Percentiles rank a stretch among this genome's conserved stretches.
Conservation (phyloP, 129 eudicot genomes). For the sunflower (Helianthus annuus) region HanXRQr2.0-SUNRISE NC_035441.2:104664359-104664858, state of each 20-base stretch:
- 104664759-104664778: background rate
- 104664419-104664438: background rate
- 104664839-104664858: too few species aligned
- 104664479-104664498: constrained; percentile 12
- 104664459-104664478: constrained; percentile 8
- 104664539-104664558: constrained; percentile 33
- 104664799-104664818: background rate
- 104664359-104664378: background rate
- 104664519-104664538: constrained; percentile 9
- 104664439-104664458: constrained; percentile 3
- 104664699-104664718: background rate
- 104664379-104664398: background rate
- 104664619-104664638: background rate
- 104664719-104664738: background rate
- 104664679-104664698: constrained; percentile 38
- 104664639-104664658: constrained; percentile 1
- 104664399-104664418: background rate
- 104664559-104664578: constrained; percentile 23
- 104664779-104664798: background rate
- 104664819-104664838: background rate
- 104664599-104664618: constrained; percentile 36
- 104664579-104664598: constrained; percentile 38
- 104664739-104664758: background rate
- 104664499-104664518: background rate
- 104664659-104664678: constrained; percentile 12